These are phyloP conservation scores for Didymella exigua DNA, from an alignment of 2,329 filamentous ascomycete genomes.

Conservation along the genomic window DNA sequence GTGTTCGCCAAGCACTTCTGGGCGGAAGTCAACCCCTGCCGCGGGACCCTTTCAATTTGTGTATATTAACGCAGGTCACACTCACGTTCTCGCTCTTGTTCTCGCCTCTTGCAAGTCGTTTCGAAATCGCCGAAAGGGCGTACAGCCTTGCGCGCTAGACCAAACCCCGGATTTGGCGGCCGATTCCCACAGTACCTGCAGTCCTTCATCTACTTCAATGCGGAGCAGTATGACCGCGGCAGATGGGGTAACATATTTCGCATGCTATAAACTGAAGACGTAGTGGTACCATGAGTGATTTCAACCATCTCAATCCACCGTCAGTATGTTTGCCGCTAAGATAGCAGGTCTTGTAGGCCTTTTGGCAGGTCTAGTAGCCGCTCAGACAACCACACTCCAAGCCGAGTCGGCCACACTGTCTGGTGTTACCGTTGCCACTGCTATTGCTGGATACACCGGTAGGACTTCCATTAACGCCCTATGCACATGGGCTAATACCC, in stretches of 20 bases:
- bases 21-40: not conserved
- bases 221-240: conserved; percentile 5
- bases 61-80: conserved; percentile 11
- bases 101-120: not conserved
- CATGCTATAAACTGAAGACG: conserved; percentile 1
- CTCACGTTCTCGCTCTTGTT: not conserved
- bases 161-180: not conserved
- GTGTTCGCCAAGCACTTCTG: conserved; percentile 3
- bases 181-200: conserved; percentile 4
- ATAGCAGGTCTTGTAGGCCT: conserved; percentile 5
- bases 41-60: conserved; percentile 6
- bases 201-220: not conserved
- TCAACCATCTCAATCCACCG: not conserved
- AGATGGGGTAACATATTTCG: not conserved
- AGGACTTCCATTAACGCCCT: not conserved
- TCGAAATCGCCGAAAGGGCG: conserved; percentile 5
- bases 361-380: conserved; percentile 10
- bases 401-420: conserved; percentile 52
- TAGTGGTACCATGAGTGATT: not conserved
- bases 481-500: conserved; percentile 1
- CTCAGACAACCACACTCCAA: conserved; percentile 39
- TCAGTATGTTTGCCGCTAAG: conserved; percentile 3
- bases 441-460: conserved; percentile 51
- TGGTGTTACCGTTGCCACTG: conserved; percentile 50
- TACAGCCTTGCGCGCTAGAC: not conserved